phyloP scores from a whole-genome alignment of 148 eudicot species.

The Amaranthus cruentus region DNA sequence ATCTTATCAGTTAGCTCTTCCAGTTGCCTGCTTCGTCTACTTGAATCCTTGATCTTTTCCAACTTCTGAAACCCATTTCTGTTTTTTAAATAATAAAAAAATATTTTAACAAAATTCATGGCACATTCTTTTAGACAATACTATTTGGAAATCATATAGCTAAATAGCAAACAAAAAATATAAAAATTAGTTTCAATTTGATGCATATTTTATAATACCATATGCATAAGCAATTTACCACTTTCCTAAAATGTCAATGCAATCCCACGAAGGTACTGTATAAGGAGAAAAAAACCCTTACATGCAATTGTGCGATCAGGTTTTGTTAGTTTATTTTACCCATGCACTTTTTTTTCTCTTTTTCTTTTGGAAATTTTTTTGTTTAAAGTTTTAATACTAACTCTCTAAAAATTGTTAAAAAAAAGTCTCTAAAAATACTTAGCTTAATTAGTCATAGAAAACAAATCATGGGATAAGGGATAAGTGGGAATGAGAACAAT shows the following conservation, averaged over 20 bases:
- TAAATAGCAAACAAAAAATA: not conserved
- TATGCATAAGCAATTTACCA: not conserved
- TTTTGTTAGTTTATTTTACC: no score
- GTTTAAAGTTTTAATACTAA: no score
- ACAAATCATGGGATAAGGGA: no score
- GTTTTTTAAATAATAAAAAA: not conserved
- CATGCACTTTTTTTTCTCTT: no score
- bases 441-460: no score
- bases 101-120: constrained; percentile 5
- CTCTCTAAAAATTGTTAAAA: no score
- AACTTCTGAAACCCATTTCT: constrained; percentile 97
- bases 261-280: not conserved
- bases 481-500: no score
- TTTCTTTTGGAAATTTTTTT: no score
- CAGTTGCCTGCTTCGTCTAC: constrained; percentile 81
- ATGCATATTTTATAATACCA: not conserved
- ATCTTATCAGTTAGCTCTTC: constrained; percentile 97
- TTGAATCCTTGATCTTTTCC: constrained; percentile 92
- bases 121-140: not conserved
- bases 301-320: not conserved
- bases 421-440: no score
- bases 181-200: not conserved
- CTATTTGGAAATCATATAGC: not conserved
- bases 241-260: not conserved
- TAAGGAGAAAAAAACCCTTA: not conserved